phyloP scores from a whole-genome alignment of 2,329 filamentous ascomycete species.

The Trichocomaceae sp. region DNA sequence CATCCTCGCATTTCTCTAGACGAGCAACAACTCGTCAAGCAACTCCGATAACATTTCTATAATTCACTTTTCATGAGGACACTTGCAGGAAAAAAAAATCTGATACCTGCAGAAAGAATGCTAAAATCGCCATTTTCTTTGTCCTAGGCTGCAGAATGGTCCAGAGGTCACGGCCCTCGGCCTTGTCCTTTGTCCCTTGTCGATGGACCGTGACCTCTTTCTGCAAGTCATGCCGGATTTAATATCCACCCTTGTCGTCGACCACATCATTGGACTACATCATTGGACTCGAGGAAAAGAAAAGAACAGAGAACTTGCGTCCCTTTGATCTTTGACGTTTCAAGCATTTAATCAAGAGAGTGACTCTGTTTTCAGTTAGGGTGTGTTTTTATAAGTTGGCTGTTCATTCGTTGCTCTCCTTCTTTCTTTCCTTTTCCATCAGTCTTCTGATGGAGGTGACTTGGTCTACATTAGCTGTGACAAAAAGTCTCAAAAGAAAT shows the following conservation, averaged over 20 bases:
- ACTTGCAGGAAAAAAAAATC: neutral
- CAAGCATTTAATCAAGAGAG: neutral
- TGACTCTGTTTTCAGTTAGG: neutral
- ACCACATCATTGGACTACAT: neutral
- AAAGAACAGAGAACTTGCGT: neutral
- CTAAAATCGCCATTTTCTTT: neutral
- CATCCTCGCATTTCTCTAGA: too few relatives aligned
- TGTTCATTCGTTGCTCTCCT: neutral
- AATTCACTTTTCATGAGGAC: too few relatives aligned
- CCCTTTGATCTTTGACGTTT: neutral
- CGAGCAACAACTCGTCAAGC: too few relatives aligned
- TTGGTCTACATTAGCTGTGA: neutral
- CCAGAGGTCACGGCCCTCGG: too few relatives aligned
- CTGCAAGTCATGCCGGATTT: neutral
- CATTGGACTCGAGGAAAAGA: neutral
- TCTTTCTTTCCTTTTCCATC: neutral
- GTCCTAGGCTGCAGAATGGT: neutral
- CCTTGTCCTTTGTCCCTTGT: neutral
- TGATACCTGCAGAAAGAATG: neutral
- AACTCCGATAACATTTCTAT: too few relatives aligned
- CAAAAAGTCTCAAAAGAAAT: neutral
- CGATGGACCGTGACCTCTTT: neutral
- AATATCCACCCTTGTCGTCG: neutral
- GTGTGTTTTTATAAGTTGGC: neutral
- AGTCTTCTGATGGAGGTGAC: neutral